Evolutionary conservation across 805 yeast species (phyloP).

Genomic region (Komagataella populi): DNA sequence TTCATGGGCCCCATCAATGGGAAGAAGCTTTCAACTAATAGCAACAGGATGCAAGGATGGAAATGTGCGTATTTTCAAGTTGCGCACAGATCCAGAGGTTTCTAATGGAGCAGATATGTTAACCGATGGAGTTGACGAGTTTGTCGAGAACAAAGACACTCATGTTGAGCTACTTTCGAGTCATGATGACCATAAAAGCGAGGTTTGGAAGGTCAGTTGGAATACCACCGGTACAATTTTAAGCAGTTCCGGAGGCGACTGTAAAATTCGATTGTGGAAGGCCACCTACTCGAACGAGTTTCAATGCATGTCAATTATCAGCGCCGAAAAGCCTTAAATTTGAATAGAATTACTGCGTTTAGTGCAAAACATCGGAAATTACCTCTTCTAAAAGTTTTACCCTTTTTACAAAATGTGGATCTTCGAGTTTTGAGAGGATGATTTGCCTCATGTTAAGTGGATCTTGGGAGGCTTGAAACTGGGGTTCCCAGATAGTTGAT

Average conservation of each 20-base stretch:
- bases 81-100: constrained; percentile 27
- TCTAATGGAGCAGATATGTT: constrained; percentile 1
- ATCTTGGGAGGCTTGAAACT: neutral
- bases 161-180: constrained; percentile 50
- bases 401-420: neutral
- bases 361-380: neutral
- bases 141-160: constrained; percentile 3
- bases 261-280: constrained; percentile 85
- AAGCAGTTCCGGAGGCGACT: constrained; percentile 93
- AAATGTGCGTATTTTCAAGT: constrained; percentile 69
- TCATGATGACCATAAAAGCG: constrained; percentile 67
- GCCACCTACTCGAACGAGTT: constrained; percentile 74
- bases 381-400: neutral
- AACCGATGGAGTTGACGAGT: neutral
- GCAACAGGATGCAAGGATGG: constrained; percentile 98
- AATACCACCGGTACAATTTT: constrained; percentile 85
- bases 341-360: neutral
- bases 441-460: neutral
- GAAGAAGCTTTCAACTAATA: constrained; percentile 71
- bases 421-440: neutral
- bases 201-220: constrained; percentile 97
- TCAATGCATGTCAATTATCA: constrained; percentile 78
- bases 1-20: constrained; percentile 96
- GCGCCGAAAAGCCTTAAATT: neutral
- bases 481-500: neutral